Evolutionary conservation across 2,329 filamentous ascomycete species (phyloP), one percentile per base, ranked within the genome.

Genomic region (Chalaropsis ovoidea): DNA sequence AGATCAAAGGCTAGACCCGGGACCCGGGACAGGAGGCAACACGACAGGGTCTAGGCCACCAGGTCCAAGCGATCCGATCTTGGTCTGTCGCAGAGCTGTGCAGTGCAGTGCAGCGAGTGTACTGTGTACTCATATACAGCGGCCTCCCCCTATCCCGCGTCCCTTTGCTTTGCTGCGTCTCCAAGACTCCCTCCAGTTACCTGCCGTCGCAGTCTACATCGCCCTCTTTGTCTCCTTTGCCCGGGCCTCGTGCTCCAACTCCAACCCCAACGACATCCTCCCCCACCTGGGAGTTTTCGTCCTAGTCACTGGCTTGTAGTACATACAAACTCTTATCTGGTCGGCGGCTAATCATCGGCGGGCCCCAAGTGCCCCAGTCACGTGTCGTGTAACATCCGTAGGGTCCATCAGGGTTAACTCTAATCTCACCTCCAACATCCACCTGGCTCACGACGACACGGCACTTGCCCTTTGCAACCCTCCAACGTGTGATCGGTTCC

Each of bases 1-100:
- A 56, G 11, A n/a, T 35, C 52, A 56, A 13, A 54, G 52, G 52
- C 52, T 56, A 35, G 52, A 35, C 52, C 52, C 52, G 22, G 24
- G 52, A 35, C 52, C 52, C 52, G 22, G 24, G 22, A 49, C 52
- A 56, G 15, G 52, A 31, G 27, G 22, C 6, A 31, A 31, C 52
- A 35, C 17, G 52, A 56, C 52, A 56, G 52, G 52, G 52, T 35
- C 52, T 19, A 56, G 52, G 52, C 52, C 27, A 27, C 13, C 24
- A 19, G 24, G 52, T 35, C 27, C 52, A 11, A 35, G 52, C 52
- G 27, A 35, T 49, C n/a, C 19, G 47, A 49, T 49, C 47, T 49
- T 19, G 19, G 31, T 31, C 31, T 31, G 31, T 31, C 31, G 6
- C 31, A 31, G n/a, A n/a, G n/a, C n/a, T n/a, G n/a, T n/a, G n/a